A percentile compares a stretch with the other conserved stretches of the same genome.
phyloP scores from a whole-genome alignment of 2,329 filamentous ascomycete species.

The Aspergillus chevalieri region DNA sequence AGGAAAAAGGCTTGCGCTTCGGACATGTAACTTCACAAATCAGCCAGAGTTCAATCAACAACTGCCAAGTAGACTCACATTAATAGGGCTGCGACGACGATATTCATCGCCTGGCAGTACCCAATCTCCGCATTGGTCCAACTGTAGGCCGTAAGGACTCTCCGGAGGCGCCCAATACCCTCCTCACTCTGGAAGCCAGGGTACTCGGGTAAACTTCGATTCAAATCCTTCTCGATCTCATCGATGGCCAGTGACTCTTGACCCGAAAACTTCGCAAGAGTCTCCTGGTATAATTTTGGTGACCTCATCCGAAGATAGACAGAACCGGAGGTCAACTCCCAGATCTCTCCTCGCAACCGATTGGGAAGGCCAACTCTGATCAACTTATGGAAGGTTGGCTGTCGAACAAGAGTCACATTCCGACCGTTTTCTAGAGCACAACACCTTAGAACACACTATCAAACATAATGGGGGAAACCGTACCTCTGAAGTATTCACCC shows the following conservation, averaged over 20 bases:
- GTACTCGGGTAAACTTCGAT: slow-evolving; percentile 93
- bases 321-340: slow-evolving; percentile 90
- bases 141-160: slow-evolving; percentile 93
- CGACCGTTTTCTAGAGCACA: slow-evolving; percentile 69
- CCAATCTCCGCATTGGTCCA: slow-evolving; percentile 95
- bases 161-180: slow-evolving; percentile 79
- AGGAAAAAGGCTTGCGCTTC: slow-evolving; percentile 94
- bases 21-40: slow-evolving; percentile 69
- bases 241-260: slow-evolving; percentile 91
- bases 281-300: slow-evolving; percentile 77
- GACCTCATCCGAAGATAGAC: slow-evolving; percentile 82
- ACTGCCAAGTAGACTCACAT: slow-evolving; percentile 52
- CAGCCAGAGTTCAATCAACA: slow-evolving; percentile 6
- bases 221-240: slow-evolving; percentile 97
- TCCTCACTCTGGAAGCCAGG: slow-evolving; percentile 95
- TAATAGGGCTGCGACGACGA: slow-evolving; percentile 91
- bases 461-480: slow-evolving; percentile 5
- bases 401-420: slow-evolving; percentile 83
- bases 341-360: slow-evolving; percentile 84
- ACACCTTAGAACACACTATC: slow-evolving; percentile 8
- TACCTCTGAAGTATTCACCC: slow-evolving; percentile 80
- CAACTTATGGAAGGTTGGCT: slow-evolving; percentile 95
- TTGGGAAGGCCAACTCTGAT: slow-evolving; percentile 94
- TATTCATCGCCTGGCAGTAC: slow-evolving; percentile 99
- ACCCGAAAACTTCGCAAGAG: slow-evolving; percentile 73